Conservation (phyloP, 2,329 filamentous ascomycete species). For the Pseudocercospora pini-densiflorae region DNA sequence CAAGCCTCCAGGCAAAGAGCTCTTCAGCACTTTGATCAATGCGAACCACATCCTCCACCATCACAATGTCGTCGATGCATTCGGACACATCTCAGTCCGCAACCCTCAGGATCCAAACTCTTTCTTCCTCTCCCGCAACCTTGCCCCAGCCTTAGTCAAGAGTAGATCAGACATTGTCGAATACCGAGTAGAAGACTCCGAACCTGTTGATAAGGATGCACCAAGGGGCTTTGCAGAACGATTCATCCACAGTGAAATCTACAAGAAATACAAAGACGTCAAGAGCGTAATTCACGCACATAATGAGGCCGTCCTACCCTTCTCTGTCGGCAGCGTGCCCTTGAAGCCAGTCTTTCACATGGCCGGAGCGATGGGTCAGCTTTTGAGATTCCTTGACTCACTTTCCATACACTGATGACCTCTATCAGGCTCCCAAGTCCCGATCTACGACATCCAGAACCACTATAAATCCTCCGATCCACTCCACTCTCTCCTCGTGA, state of each 20-base stretch:
- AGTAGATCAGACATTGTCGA: slow-evolving; percentile 49
- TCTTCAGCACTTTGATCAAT: slow-evolving; percentile 42
- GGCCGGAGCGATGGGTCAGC: slow-evolving; percentile 43
- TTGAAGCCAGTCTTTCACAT: slow-evolving; percentile 50
- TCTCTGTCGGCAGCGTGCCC: slow-evolving; percentile 47
- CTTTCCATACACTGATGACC: no score
- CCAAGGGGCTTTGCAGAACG: slow-evolving; percentile 46
- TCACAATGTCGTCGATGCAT: slow-evolving; percentile 40
- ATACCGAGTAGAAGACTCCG: slow-evolving; percentile 49
- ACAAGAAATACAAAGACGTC: slow-evolving; percentile 50
- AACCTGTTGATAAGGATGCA: slow-evolving; percentile 32
- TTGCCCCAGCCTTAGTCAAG: slow-evolving; percentile 50
- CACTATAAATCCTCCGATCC: slow-evolving; percentile 38
- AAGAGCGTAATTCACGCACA: slow-evolving; percentile 53
- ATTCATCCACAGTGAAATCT: slow-evolving; percentile 51
- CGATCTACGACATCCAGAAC: slow-evolving; percentile 41
- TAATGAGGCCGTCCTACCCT: slow-evolving; percentile 48
- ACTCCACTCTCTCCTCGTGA: slow-evolving; percentile 41
- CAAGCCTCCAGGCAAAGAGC: slow-evolving; percentile 30
- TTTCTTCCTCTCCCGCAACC: slow-evolving; percentile 52
- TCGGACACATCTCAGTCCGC: slow-evolving; percentile 42
- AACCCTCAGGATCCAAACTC: slow-evolving; percentile 43
- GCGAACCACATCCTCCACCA: slow-evolving; percentile 44
- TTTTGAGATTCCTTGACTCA: neutral
- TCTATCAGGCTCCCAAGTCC: slow-evolving; percentile 30